Base-by-base conservation (phyloP, 2,329 filamentous ascomycete species). In the Scolecobasidium constrictum region DNA sequence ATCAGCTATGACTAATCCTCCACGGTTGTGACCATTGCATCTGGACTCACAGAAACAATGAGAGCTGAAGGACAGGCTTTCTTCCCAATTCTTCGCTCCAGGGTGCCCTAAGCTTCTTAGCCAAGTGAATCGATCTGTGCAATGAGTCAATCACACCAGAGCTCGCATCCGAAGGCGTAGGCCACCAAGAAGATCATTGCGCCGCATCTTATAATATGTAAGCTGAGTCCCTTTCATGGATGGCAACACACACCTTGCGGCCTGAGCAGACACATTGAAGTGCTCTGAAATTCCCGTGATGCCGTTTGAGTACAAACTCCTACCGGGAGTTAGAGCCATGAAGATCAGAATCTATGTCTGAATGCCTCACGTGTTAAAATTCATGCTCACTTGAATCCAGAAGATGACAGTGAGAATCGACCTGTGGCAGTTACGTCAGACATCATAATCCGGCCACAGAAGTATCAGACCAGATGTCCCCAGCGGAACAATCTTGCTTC, bases 281-380 rank as follows among this genome's bases (percentile, higher is more conserved):
- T 71, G 56, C 41, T 68, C 54, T 2, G 58, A 53, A 22, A 74
- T 64, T 16, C 60, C 61, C 4, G 48, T 49, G 13, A 71, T 60
- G 2, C 56, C 68, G 43, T 68, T 72, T 17, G 67, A 62, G 48
- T 70, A 74, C 39, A 73, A 60, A 7, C 67, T 66, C 1, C n/a
- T n/a, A n/a, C n/a, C n/a, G n/a, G n/a, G n/a, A n/a, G n/a, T n/a
- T n/a, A n/a, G n/a, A n/a, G n/a, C n/a, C n/a, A n/a, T n/a, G n/a
- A n/a, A n/a, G n/a, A n/a, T n/a, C n/a, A n/a, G n/a, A n/a, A n/a
- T n/a, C n/a, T n/a, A n/a, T n/a, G n/a, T n/a, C n/a, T n/a, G n/a
- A n/a, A n/a, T n/a, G n/a, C n/a, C n/a, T n/a, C n/a, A n/a, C n/a
- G 71, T 66, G 50, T 75, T 75, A 52, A 71, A 67, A 53, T 75